Base-by-base conservation (phyloP, 768 basidiomycete species). In the Suillus brevipes region DNA sequence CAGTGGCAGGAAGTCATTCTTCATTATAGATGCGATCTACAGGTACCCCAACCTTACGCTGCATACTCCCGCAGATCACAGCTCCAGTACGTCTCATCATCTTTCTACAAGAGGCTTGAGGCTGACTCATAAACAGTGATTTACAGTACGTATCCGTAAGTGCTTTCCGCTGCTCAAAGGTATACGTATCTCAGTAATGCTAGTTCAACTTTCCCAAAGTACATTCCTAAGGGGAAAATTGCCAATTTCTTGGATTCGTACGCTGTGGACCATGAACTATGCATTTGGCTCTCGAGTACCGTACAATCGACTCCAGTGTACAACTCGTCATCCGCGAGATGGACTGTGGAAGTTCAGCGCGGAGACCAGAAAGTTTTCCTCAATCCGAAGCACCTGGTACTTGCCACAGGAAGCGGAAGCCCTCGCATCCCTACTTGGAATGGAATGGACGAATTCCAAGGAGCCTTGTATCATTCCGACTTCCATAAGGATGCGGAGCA, bases 211-310 rank as follows among this genome's bases (percentile, higher is more conserved):
- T 25, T 36, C 38, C 56, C 36, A 8, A 37, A n/a, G 6, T 23
- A 9, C 31, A 42, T 31, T 58, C 36, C 57, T 31, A 57, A 59
- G n/a, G 31, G 57, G n/a, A 43, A 84, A 82, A 77, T 88, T 34
- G 87, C 83, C 3, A 83, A 84, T 65, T 88, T 84, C 83, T 77
- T 88, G 4, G 87, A 88, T 69, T 76, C 73, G 3, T 89, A 88
- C 69, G 85, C 83, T 0, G 78, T 83, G 16, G 70, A 80, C 0
- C 74, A 87, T 61, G 87, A 88, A 66, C 69, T 89, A 28, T 82
- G 86, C 66, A 81, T 85, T 16, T 87, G 86, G 87, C 83, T 80
- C 0, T 82, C 82, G 0, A 73, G 82, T 0, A 77, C 67, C 13
- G 75, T 83, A 16, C 68, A 61, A 6, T 72, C 67, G 14, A 73